Evolutionary conservation across 192 early-diverging fungal genomes (phyloP), one percentile per base, ranked within the genome.

Genomic region (Chytriomyces confervae): DNA sequence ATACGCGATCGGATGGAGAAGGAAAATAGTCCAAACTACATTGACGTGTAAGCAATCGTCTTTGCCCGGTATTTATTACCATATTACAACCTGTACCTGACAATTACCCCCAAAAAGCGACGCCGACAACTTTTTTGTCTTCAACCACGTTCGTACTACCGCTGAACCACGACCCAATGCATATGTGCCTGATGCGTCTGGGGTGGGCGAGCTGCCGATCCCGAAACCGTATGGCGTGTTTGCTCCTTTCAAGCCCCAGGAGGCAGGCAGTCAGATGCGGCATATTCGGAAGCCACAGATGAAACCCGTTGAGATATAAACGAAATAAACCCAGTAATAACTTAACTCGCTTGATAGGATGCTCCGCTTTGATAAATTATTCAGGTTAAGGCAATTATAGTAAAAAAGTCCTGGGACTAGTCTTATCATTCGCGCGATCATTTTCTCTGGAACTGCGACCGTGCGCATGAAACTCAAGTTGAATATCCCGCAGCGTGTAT

Each of bases 121-220:
- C 43, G 84, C 88, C n/a, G 88, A 86, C 60, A 77, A 77, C 24
- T 89, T 90, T 64, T 89, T 79, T 75, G 29, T 90, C 1, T 80
- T 79, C 69, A 82, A 80, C 46, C 72, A 79, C 67, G 60, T 82
- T 27, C 85, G 81, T 7, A 90, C 89, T 7, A 84, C 82, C 0
- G 87, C 89, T 5, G 84, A 86, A 43, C 89, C 89, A 6, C 78
- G 89, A 61, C 89, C 89, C 13, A 90, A 90, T 74, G 89, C 89
- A 10, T 90, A 90, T 62, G 79, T 90, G 46, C 86, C 89, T 18
- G 87, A 89, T 61, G 66, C 76, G 13, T 76, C 74, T 69, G 80
- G 82, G 7, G 46, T 87, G 11, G 83, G 80, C 0, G 88, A 88
- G 50, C 75, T 90, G 3, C 89, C 89, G 53, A 90, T 90, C 71